These are phyloP conservation scores for Populus ilicifolia DNA, from an alignment of 345 rosid species.

Conservation along the genomic window DNA sequence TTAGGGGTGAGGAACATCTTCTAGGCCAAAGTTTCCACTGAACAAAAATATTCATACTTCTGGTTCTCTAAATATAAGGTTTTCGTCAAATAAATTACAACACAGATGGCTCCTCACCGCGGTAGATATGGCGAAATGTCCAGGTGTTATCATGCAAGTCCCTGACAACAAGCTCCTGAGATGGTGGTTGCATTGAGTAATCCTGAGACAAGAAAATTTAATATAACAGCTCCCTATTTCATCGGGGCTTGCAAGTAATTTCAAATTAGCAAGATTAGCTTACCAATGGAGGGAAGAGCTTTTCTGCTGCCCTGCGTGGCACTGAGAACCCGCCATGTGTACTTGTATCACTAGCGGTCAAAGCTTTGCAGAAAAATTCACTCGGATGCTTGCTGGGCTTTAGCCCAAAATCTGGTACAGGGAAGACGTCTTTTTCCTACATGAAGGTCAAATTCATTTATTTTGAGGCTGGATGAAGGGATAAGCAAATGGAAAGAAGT, in stretches of 20 bases:
- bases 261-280: conserved; percentile 19
- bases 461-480: not conserved
- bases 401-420: conserved; percentile 80
- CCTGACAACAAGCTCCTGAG: conserved; percentile 91
- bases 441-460: not conserved
- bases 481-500: not conserved
- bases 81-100: not conserved
- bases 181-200: conserved; percentile 88
- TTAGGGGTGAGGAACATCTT: not conserved
- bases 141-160: conserved; percentile 92
- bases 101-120: conserved; percentile 47
- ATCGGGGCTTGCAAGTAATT: not conserved
- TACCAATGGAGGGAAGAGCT: conserved; percentile 92
- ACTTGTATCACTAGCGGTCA: conserved; percentile 96
- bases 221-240: not conserved
- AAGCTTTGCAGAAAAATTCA: conserved; percentile 92
- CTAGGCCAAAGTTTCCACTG: not conserved
- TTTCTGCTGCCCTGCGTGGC: conserved; percentile 97
- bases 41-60: not conserved
- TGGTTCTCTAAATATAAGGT: not conserved
- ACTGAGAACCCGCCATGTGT: conserved; percentile 99
- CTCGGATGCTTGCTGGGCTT: conserved; percentile 82
- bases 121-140: conserved; percentile 96
- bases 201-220: conserved; percentile 43
- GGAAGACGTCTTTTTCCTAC: conserved; percentile 90